phyloP scores from a whole-genome alignment of 176 grass and related monocot species.

The Zoysia pacifica region DNA sequence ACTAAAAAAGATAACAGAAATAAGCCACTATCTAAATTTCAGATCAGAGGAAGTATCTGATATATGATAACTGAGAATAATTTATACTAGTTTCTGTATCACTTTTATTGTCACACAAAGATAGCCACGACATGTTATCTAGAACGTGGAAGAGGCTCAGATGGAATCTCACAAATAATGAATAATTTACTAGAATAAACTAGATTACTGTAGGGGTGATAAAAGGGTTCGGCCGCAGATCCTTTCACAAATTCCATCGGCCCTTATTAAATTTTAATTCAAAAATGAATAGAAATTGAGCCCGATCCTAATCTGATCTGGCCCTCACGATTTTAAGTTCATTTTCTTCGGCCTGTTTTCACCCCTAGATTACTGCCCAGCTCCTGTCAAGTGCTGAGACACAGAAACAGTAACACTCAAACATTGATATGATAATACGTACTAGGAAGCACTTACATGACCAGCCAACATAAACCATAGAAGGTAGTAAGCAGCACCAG shows the following conservation, averaged over 20 bases:
- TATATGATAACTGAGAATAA: not conserved
- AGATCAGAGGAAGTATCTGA: too few relatives aligned
- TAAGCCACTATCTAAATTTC: too few relatives aligned
- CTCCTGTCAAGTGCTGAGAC: not conserved
- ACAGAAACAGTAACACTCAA: not conserved
- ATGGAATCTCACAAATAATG: not conserved
- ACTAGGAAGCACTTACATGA: slow-evolving; percentile 65
- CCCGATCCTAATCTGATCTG: too few relatives aligned
- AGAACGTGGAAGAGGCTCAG: not conserved
- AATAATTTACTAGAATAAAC: not conserved
- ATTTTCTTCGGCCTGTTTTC: too few relatives aligned
- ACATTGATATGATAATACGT: not conserved
- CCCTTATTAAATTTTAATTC: too few relatives aligned
- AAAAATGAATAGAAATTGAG: too few relatives aligned
- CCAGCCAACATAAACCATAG: slow-evolving; percentile 95
- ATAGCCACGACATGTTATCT: not conserved
- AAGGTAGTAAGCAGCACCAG: slow-evolving; percentile 95
- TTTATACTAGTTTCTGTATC: not conserved
- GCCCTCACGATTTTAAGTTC: too few relatives aligned
- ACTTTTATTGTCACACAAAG: slow-evolving; percentile 8
- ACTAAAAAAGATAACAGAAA: not conserved
- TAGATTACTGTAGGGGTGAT: too few relatives aligned
- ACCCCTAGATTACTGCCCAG: not conserved
- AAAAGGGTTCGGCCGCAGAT: too few relatives aligned
- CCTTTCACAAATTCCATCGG: too few relatives aligned